These are phyloP conservation scores for Alternaria triticimaculans DNA, from an alignment of 2,329 filamentous ascomycete genomes.

Conservation along the genomic window DNA sequence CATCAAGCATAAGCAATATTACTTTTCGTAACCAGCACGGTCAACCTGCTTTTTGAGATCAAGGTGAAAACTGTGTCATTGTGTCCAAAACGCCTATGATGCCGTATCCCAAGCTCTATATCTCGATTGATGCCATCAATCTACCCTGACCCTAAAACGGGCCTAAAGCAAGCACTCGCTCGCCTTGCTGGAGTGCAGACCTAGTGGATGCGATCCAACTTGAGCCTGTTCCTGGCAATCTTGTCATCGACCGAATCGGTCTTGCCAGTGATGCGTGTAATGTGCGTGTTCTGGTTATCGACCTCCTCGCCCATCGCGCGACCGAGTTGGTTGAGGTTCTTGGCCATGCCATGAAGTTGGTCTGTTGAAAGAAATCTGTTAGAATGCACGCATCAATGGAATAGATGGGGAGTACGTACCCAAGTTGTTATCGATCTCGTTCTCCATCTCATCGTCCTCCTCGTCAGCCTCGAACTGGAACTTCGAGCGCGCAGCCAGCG, in stretches of 20 bases:
- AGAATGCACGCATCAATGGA: neutral
- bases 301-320: constrained; percentile 77
- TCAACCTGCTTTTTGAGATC: fast-evolving
- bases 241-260: constrained; percentile 80
- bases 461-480: constrained; percentile 45
- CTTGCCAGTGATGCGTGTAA: constrained; percentile 81
- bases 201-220: constrained; percentile 68
- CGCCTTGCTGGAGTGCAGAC: neutral
- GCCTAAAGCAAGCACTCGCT: too few species aligned
- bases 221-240: constrained; percentile 78
- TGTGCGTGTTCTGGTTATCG: constrained; percentile 76
- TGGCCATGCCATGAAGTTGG: constrained; percentile 66
- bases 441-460: constrained; percentile 69
- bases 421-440: constrained; percentile 49
- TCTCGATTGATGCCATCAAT: neutral
- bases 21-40: neutral
- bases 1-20: neutral
- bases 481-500: constrained; percentile 43
- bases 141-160: too few species aligned
- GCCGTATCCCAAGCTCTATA: neutral
- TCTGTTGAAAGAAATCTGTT: constrained; percentile 41
- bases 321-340: constrained; percentile 75
- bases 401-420: constrained; percentile 50
- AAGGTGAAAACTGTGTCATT: neutral
- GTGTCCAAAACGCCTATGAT: neutral